Evolutionary conservation across 192 early-diverging fungal genomes (phyloP).

Genomic region (Backusella luteola): DNA sequence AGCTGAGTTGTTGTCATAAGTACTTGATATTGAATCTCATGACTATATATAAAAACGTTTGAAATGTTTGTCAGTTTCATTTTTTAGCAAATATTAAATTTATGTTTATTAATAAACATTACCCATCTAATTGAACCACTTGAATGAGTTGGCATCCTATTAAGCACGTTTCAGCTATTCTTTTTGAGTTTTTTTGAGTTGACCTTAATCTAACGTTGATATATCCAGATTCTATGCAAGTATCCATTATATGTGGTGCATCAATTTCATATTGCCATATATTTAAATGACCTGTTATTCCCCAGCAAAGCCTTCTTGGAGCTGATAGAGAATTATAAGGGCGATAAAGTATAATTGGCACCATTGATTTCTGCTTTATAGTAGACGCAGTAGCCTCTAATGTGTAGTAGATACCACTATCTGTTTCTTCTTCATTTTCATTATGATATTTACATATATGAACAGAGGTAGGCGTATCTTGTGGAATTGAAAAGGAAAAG

Average conservation of each 20-base stretch:
- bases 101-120: not conserved
- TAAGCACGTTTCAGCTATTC: not conserved
- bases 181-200: not conserved
- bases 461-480: not conserved
- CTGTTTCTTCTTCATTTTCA: not conserved
- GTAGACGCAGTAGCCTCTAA: not conserved
- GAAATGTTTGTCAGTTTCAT: not conserved
- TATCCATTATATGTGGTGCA: not conserved
- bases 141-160: not conserved
- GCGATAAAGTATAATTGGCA: not conserved
- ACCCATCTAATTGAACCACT: not conserved
- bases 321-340: not conserved
- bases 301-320: not conserved
- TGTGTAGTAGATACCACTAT: not conserved
- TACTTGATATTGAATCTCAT: slow-evolving; percentile 1
- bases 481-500: not conserved
- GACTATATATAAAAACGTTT: not conserved
- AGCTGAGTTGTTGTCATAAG: not conserved
- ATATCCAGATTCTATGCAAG: not conserved
- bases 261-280: not conserved
- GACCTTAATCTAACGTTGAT: not conserved
- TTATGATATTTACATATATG: not conserved
- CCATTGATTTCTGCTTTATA: not conserved
- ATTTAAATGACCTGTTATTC: not conserved
- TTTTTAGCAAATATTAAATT: not conserved